phyloP scores from a whole-genome alignment of 176 grass and related monocot genomes.

The Puya raimondii region DNA sequence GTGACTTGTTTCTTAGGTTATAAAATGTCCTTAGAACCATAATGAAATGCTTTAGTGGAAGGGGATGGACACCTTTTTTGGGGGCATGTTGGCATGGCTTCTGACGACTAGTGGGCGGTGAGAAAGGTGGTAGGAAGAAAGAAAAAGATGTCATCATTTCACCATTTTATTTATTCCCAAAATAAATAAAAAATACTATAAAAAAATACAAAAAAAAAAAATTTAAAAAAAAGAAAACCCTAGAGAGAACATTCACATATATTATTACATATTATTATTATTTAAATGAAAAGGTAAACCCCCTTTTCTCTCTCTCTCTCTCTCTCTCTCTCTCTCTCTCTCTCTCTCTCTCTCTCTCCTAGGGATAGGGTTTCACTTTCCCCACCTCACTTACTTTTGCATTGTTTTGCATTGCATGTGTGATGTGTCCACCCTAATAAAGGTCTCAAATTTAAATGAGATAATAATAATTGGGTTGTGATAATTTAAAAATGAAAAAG shows the following conservation, averaged over 20 bases:
- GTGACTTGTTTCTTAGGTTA: constrained; percentile 3
- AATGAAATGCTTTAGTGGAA: constrained; percentile 6
- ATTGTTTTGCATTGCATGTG: neutral
- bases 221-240: too few species aligned
- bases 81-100: constrained; percentile 12
- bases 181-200: too few species aligned
- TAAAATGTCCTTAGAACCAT: constrained; percentile 1
- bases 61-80: neutral
- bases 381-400: neutral
- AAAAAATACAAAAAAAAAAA: too few species aligned
- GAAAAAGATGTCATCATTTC: constrained; percentile 18
- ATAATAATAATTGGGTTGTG: neutral
- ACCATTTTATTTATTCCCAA: neutral
- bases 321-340: neutral
- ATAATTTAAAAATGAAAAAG: neutral
- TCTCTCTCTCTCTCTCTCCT: neutral
- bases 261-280: neutral
- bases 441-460: neutral
- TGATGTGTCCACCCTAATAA: neutral
- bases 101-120: constrained; percentile 14
- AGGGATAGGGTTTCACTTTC: neutral
- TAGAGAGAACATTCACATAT: too few species aligned
- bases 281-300: constrained; percentile 10
- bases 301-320: neutral
- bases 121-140: constrained; percentile 6